Percentiles rank a stretch among this genome's conserved stretches.
phyloP scores from a whole-genome alignment of 352 stramenopile species.

The Globisporangium nunn region DNA sequence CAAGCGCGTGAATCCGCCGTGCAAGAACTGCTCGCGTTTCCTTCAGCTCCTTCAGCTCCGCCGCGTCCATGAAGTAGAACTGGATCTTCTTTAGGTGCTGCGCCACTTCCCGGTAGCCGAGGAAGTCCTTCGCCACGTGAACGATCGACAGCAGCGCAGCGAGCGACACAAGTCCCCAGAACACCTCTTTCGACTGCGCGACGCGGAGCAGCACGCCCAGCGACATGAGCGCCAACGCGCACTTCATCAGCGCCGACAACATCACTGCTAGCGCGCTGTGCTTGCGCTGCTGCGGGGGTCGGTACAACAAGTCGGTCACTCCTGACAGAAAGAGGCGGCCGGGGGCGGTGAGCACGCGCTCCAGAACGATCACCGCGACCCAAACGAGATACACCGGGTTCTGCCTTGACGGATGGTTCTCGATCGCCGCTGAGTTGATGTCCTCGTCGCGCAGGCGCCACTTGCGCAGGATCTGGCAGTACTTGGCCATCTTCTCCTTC shows the following conservation, averaged over 20 bases:
- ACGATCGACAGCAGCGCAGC: slow-evolving; percentile 25
- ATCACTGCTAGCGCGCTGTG: slow-evolving; percentile 16
- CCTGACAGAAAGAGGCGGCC: slow-evolving; percentile 38
- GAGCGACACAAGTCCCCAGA: slow-evolving; percentile 21
- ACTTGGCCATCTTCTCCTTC: slow-evolving; percentile 57
- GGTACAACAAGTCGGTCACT: slow-evolving; percentile 49
- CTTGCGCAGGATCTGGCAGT: slow-evolving; percentile 47
- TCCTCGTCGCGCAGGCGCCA: slow-evolving; percentile 66
- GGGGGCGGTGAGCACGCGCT: slow-evolving; percentile 34
- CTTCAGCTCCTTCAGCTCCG: slow-evolving; percentile 44
- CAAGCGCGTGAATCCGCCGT: slow-evolving; percentile 57
- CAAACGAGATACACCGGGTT: slow-evolving; percentile 38
- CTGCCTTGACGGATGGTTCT: slow-evolving; percentile 26
- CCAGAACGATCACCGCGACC: slow-evolving; percentile 30
- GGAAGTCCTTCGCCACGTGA: slow-evolving; percentile 25
- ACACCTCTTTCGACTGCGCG: slow-evolving; percentile 22
- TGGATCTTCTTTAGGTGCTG: slow-evolving; percentile 66
- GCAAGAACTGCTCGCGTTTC: slow-evolving; percentile 45
- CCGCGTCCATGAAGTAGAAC: slow-evolving; percentile 66
- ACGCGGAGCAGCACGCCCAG: slow-evolving; percentile 28
- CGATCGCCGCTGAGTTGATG: slow-evolving; percentile 49
- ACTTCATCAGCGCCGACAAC: slow-evolving; percentile 7
- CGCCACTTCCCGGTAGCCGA: slow-evolving; percentile 34
- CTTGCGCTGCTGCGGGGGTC: slow-evolving; percentile 18
- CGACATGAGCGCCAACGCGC: slow-evolving; percentile 6